Evolutionary conservation across 2,329 filamentous ascomycete species (phyloP).

Genomic region (Colletotrichum sojae): DNA sequence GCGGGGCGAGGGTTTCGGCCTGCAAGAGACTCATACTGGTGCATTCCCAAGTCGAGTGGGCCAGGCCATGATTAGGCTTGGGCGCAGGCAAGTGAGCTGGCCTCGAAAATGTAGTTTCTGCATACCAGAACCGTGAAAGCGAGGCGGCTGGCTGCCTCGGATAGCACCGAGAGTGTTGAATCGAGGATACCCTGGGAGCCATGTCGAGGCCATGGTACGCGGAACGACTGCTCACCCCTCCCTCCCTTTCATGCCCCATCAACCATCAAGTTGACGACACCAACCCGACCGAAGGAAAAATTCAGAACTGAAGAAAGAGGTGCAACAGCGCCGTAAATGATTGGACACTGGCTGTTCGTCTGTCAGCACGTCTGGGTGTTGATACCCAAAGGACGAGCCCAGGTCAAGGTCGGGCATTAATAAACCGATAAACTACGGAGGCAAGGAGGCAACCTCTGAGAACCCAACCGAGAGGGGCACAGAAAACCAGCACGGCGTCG

Average conservation of each 20-base stretch:
- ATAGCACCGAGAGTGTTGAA: constrained; percentile 5
- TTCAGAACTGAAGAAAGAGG: neutral
- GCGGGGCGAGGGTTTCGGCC: constrained; percentile 37
- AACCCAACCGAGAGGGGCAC: constrained; percentile 30
- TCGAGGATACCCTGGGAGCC: neutral
- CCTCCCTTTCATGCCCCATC: neutral
- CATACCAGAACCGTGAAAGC: constrained; percentile 20
- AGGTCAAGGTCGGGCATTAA: constrained; percentile 37
- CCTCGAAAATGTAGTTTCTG: constrained; percentile 31
- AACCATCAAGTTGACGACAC: neutral
- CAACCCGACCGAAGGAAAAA: constrained; percentile 1
- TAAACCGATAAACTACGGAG: constrained; percentile 15
- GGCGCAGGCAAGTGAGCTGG: constrained; percentile 41
- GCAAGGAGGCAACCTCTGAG: neutral
- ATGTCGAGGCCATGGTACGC: neutral
- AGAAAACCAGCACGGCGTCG: constrained; percentile 20
- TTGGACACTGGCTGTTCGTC: constrained; percentile 26
- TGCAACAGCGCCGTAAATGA: constrained; percentile 21
- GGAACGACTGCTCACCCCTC: neutral
- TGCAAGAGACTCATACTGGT: constrained; percentile 43
- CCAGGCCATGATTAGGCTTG: constrained; percentile 45
- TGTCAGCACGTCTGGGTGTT: constrained; percentile 31
- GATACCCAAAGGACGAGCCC: constrained; percentile 42
- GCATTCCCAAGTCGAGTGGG: constrained; percentile 44
- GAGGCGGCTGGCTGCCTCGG: constrained; percentile 19